Evolutionary conservation across 2,329 filamentous ascomycete genomes (phyloP).

Genomic region (Curvularia eragrostidis): DNA sequence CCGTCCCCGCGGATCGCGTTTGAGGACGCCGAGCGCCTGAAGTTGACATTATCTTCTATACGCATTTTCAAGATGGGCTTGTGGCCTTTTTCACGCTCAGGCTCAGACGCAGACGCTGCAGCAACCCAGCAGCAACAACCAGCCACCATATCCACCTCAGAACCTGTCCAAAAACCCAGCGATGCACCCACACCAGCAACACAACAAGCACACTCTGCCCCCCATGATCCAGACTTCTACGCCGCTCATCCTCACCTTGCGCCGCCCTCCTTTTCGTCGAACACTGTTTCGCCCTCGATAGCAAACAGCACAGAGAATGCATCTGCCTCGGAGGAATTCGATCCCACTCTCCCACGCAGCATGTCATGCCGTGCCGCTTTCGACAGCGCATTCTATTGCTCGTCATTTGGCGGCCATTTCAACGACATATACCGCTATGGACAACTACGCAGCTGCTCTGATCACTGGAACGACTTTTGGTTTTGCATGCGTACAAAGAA

Average conservation of each 20-base stretch:
- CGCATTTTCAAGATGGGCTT: slow-evolving; percentile 24
- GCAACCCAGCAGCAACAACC: slow-evolving; percentile 21
- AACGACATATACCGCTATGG: slow-evolving; percentile 91
- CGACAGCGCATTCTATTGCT: slow-evolving; percentile 93
- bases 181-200: slow-evolving; percentile 23
- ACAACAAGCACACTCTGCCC: slow-evolving; percentile 48
- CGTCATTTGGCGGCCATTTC: slow-evolving; percentile 88
- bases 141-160: slow-evolving; percentile 12
- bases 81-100: slow-evolving; percentile 34
- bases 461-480: slow-evolving; percentile 94
- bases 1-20: slow-evolving; percentile 13
- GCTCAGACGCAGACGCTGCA: slow-evolving; percentile 21
- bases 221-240: slow-evolving; percentile 60
- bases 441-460: slow-evolving; percentile 74
- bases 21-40: not conserved
- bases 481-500: slow-evolving; percentile 88
- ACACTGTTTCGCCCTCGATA: slow-evolving; percentile 18
- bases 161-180: slow-evolving; percentile 13
- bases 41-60: not conserved
- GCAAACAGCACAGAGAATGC: slow-evolving; percentile 1
- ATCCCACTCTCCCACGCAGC: slow-evolving; percentile 67
- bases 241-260: slow-evolving; percentile 60
- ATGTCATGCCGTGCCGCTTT: slow-evolving; percentile 93
- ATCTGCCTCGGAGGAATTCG: slow-evolving; percentile 23
- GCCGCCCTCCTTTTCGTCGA: slow-evolving; percentile 29